A percentile compares a stretch with the other conserved stretches of the same genome.
phyloP scores from a whole-genome alignment of 2,329 filamentous ascomycete species.

The Phaeosphaeriaceae sp. region DNA sequence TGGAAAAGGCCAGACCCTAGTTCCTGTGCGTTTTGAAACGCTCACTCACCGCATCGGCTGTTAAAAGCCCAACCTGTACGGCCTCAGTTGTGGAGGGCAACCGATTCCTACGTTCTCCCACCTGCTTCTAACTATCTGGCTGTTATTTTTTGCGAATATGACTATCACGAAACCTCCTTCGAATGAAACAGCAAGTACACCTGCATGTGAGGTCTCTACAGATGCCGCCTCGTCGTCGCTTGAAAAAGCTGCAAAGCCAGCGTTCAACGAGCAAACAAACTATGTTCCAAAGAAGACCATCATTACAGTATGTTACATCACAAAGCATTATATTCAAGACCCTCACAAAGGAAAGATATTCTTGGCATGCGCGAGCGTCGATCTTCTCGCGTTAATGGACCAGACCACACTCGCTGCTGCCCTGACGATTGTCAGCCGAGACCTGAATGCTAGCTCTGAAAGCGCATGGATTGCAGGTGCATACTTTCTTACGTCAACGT shows the following conservation, averaged over 20 bases:
- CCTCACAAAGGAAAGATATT: slow-evolving; percentile 21
- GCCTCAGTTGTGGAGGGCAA: no score
- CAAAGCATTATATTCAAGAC: neutral
- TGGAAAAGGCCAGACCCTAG: no score
- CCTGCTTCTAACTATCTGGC: no score
- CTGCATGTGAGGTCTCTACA: no score
- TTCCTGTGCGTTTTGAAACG: no score
- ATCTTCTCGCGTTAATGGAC: slow-evolving; percentile 28
- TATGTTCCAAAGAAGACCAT: slow-evolving; percentile 29
- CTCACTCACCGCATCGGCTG: neutral
- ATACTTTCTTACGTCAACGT: slow-evolving; percentile 64
- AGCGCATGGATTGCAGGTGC: slow-evolving; percentile 65
- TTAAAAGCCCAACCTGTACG: no score
- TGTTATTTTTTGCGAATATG: no score
- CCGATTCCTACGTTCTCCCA: no score
- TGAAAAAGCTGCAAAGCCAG: slow-evolving; percentile 1
- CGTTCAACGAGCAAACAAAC: slow-evolving; percentile 30
- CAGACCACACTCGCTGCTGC: slow-evolving; percentile 31
- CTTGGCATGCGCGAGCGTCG: slow-evolving; percentile 30
- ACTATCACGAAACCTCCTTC: neutral
- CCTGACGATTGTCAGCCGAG: slow-evolving; percentile 28
- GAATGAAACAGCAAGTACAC: neutral
- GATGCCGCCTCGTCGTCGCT: neutral
- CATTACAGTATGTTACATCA: slow-evolving; percentile 18
- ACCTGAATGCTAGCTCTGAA: slow-evolving; percentile 51